A percentile compares a stretch with the other conserved stretches of the same genome.
Conservation (phyloP, 2,329 filamentous ascomycete genomes). For the Nemania diffusa region DNA sequence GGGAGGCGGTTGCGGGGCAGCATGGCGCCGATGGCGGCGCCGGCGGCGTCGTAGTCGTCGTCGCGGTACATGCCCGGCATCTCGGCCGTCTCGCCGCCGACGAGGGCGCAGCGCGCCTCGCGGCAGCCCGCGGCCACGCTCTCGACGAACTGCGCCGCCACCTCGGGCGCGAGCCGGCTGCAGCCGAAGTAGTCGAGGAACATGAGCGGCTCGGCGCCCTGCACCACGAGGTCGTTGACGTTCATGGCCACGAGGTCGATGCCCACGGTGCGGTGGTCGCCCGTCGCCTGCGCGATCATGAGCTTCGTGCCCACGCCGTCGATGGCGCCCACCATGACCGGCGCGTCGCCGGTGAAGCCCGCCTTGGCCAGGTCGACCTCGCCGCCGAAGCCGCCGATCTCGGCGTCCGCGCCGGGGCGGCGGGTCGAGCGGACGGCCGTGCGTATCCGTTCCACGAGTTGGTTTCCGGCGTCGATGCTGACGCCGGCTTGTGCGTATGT, state of each 20-base stretch:
- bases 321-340: slow-evolving; percentile 90
- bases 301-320: slow-evolving; percentile 98
- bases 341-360: slow-evolving; percentile 74
- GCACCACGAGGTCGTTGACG: slow-evolving; percentile 96
- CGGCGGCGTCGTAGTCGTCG: slow-evolving; percentile 92
- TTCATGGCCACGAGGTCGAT: slow-evolving; percentile 99
- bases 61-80: slow-evolving; percentile 95
- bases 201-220: slow-evolving; percentile 93
- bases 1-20: slow-evolving; percentile 76
- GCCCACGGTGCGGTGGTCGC: slow-evolving; percentile 92
- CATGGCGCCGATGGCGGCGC: slow-evolving; percentile 88
- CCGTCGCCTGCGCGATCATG: slow-evolving; percentile 90
- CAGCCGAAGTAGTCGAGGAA: slow-evolving; percentile 99
- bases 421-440: slow-evolving; percentile 85
- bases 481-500: slow-evolving; percentile 96
- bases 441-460: slow-evolving; percentile 93
- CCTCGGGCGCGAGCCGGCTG: slow-evolving; percentile 82
- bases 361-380: slow-evolving; percentile 81
- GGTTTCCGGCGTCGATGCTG: slow-evolving; percentile 92
- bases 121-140: slow-evolving; percentile 90
- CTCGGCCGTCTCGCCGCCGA: slow-evolving; percentile 98
- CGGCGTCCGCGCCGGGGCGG: slow-evolving; percentile 86
- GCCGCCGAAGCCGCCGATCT: slow-evolving; percentile 96
- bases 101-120: slow-evolving; percentile 85
- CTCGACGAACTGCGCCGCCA: slow-evolving; percentile 86